phyloP scores from a whole-genome alignment of 345 rosid species.

The Passiflora organensis region DNA sequence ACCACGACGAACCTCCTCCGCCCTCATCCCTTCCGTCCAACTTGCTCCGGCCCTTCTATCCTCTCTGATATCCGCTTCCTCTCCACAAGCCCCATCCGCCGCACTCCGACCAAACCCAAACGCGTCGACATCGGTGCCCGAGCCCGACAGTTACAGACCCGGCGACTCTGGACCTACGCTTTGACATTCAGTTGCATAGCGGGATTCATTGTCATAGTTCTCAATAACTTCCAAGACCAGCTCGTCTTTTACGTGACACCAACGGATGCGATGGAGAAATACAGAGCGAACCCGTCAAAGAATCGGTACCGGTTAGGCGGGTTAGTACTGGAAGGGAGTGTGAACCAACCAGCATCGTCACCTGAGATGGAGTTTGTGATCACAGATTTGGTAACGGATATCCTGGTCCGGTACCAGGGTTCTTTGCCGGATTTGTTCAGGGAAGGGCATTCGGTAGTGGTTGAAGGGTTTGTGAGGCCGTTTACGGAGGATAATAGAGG shows the following conservation, averaged over 20 bases:
- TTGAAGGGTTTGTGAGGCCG: conserved; percentile 87
- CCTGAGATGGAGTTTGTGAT: conserved; percentile 82
- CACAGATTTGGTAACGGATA: conserved; percentile 81
- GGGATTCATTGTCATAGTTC: conserved; percentile 76
- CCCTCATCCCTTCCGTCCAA: conserved; percentile 18
- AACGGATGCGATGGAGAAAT: conserved; percentile 76
- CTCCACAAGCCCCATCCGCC: conserved; percentile 46
- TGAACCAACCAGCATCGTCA: conserved; percentile 61
- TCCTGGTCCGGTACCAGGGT: conserved; percentile 70
- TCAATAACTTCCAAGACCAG: conserved; percentile 83
- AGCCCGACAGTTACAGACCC: conserved; percentile 87
- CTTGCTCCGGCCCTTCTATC: conserved; percentile 8
- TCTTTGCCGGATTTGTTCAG: conserved; percentile 84
- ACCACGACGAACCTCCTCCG: conserved; percentile 20
- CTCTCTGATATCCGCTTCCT: conserved; percentile 40
- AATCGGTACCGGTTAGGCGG: conserved; percentile 80
- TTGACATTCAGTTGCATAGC: conserved; percentile 83
- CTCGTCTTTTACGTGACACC: conserved; percentile 86
- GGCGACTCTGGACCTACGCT: conserved; percentile 89
- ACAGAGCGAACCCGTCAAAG: conserved; percentile 55
- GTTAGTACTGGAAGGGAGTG: conserved; percentile 90
- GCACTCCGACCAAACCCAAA: conserved; percentile 52
- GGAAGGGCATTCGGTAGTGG: conserved; percentile 94
- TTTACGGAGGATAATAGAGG: conserved; percentile 51
- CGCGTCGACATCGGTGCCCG: conserved; percentile 69